phyloP scores from a whole-genome alignment of 768 basidiomycete species.

The Panus rudis region DNA sequence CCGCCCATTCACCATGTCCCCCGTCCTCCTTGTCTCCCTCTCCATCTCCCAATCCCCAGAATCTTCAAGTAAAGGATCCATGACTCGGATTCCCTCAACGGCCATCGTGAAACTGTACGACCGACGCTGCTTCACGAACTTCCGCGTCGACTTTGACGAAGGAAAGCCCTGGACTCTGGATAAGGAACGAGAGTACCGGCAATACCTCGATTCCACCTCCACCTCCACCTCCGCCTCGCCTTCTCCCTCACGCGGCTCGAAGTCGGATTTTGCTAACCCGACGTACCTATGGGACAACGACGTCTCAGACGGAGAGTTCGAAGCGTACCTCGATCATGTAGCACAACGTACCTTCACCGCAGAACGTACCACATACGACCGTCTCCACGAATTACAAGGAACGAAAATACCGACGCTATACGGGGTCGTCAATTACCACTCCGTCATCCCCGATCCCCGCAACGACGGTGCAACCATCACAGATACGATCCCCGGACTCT shows the following conservation, averaged over 20 bases:
- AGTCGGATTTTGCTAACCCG: too few relatives aligned
- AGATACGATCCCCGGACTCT: background rate
- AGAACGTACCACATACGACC: too few relatives aligned
- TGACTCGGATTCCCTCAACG: background rate
- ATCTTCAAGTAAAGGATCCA: too few relatives aligned
- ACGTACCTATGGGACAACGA: too few relatives aligned
- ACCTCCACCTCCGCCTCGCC: too few relatives aligned
- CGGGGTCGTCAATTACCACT: background rate
- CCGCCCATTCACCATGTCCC: conserved; percentile 4
- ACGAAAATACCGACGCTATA: background rate
- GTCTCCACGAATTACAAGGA: background rate
- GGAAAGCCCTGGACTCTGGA: too few relatives aligned
- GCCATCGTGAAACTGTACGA: conserved; percentile 1
- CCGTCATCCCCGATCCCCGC: background rate
- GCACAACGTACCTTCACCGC: too few relatives aligned
- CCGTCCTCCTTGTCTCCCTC: background rate
- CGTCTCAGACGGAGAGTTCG: too few relatives aligned
- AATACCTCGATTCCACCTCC: too few relatives aligned
- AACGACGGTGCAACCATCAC: background rate
- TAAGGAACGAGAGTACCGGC: too few relatives aligned
- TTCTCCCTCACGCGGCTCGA: too few relatives aligned
- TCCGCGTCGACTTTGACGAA: background rate
- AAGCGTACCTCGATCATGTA: too few relatives aligned
- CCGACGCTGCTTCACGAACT: conserved; percentile 1
- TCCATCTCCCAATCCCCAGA: background rate